Evolutionary conservation across 2,329 filamentous ascomycete genomes (phyloP).

Genomic region (Alternaria burnsii): DNA sequence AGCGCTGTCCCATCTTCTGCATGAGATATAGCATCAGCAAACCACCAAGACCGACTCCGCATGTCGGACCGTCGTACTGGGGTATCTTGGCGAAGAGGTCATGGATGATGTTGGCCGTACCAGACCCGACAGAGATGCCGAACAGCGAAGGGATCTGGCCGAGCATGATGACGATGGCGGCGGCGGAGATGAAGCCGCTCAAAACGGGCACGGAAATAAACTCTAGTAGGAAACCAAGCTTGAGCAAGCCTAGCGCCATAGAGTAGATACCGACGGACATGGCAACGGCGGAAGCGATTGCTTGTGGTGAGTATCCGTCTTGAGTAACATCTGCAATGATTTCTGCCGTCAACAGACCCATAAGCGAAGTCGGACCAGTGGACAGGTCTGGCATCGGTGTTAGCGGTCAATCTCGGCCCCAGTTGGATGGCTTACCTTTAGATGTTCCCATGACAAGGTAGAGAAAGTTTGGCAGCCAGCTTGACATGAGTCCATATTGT

Average conservation of each 20-base stretch:
- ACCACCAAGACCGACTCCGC: conserved; percentile 66
- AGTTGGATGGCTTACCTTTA: conserved; percentile 26
- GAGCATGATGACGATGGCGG: conserved; percentile 71
- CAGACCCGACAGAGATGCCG: conserved; percentile 61
- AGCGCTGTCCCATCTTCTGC: conserved; percentile 66
- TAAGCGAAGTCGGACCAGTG: conserved; percentile 70
- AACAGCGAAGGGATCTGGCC: conserved; percentile 71
- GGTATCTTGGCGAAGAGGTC: conserved; percentile 66
- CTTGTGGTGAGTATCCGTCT: conserved; percentile 61
- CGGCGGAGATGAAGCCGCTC: conserved; percentile 71
- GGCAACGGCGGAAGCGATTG: conserved; percentile 68
- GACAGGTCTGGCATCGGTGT: conserved; percentile 64
- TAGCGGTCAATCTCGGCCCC: conserved; percentile 45
- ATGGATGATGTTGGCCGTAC: conserved; percentile 66
- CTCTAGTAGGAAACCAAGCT: conserved; percentile 71
- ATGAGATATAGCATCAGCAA: conserved; percentile 65
- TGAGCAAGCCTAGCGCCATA: conserved; percentile 67
- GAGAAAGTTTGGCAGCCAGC: conserved; percentile 94
- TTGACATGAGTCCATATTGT: conserved; percentile 84
- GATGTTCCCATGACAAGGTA: conserved; percentile 94
- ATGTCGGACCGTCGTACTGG: conserved; percentile 65
- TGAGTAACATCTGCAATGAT: conserved; percentile 63
- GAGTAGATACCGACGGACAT: conserved; percentile 70
- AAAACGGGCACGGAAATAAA: conserved; percentile 72
- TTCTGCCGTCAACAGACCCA: conserved; percentile 69